Base-by-base conservation (phyloP, 2,329 filamentous ascomycete species). In the Fusarium abutilonis region DNA sequence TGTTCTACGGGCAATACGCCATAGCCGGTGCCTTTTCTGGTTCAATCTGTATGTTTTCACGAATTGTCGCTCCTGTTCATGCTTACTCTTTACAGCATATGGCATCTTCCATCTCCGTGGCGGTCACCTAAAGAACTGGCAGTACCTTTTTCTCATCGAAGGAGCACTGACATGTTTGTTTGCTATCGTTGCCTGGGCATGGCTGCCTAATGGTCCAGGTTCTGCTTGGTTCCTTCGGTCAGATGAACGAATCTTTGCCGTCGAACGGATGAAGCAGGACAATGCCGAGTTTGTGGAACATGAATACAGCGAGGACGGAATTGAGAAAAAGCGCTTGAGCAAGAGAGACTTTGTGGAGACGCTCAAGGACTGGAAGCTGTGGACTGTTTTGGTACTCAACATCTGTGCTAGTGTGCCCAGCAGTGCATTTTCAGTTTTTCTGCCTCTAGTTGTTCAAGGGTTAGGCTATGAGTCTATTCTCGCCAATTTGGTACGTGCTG, bases 141-240 rank as follows among this genome's bases (percentile, higher is more conserved):
- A 85, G 9, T 88, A 85, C 85, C 78, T 89, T 0, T 90, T 90
- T 73, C 86, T 90, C 43, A 84, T 90, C n/a, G 87, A 90, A 70
- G 88, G 88, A 9, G 75, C 79, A 4, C 79, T 74, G 1, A 74
- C 72, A 15, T 71, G 70, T 29, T 49, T 71, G 32, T 56, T 74
- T 35, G 70, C 69, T n/a, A 11, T 67, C 29, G n/a, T 68, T 23
- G 60, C 68, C 23, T 71, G 69, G 69, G 13, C 59, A 29, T 71
- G 69, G 67, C 54, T 71, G 8, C 69, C 69, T 17, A 63, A 38
- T 19, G 67, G 67, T 1, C 69, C 69, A 15, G 69, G 69, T 14
- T 63, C 68, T 15, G 69, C 69, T 3, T 71, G 69, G 69, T 71
- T 71, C 40, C 67, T 71, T 21, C 21, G 17, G 28, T 43, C 63